These are phyloP conservation scores for Suillus ampliporus DNA, from an alignment of 768 basidiomycete genomes.

Conservation along the genomic window DNA sequence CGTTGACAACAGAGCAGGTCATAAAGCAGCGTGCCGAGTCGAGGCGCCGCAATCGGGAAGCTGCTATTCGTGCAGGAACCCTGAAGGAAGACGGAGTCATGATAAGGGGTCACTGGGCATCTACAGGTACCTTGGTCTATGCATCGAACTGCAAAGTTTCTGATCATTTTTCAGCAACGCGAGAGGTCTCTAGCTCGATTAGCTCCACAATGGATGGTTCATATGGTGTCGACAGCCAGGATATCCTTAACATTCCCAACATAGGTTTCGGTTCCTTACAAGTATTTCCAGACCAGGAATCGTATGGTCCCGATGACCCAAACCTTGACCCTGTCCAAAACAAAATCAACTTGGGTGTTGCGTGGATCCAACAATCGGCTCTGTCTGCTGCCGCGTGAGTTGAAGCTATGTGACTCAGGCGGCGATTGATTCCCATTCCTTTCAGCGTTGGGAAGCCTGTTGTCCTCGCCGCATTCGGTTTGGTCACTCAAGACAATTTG, in stretches of 20 bases:
- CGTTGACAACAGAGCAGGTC: constrained; percentile 52
- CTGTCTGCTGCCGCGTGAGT: constrained; percentile 50
- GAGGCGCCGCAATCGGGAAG: constrained; percentile 49
- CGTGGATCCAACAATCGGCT: constrained; percentile 61
- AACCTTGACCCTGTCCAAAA: constrained; percentile 56
- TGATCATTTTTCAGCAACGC: constrained; percentile 44
- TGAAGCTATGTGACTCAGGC: not conserved
- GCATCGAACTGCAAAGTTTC: constrained; percentile 5
- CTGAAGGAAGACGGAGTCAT: constrained; percentile 45
- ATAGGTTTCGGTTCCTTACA: constrained; percentile 67
- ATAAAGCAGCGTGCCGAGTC: constrained; percentile 54
- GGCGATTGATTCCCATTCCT: constrained; percentile 12
- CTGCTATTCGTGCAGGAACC: constrained; percentile 40
- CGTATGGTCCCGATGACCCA: constrained; percentile 55
- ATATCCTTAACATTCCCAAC: constrained; percentile 59
- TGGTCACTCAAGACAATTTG: constrained; percentile 61
- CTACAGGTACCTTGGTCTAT: constrained; percentile 48
- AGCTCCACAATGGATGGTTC: constrained; percentile 65
- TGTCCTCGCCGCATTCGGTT: constrained; percentile 59
- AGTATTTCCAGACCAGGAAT: constrained; percentile 70
- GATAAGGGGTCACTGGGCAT: constrained; percentile 66
- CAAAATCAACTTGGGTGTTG: constrained; percentile 52
- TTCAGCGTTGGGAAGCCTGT: constrained; percentile 61
- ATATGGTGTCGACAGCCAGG: constrained; percentile 68
- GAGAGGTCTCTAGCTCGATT: constrained; percentile 49